Base-by-base conservation (phyloP, 306 rosid genomes). In the Vigna angularis region DNA sequence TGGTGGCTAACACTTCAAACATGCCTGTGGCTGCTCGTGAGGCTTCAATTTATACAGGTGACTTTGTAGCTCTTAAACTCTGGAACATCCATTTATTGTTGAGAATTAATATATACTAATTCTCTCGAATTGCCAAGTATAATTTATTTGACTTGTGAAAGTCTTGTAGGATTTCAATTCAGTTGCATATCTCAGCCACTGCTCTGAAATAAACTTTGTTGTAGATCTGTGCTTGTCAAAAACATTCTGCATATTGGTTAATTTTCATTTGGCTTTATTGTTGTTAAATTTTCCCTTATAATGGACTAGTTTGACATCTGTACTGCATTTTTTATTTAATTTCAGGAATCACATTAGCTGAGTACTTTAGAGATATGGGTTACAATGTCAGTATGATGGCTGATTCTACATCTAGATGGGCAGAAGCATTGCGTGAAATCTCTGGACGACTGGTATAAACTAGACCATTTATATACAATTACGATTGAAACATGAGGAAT, bases 11-110 rank as follows among this genome's bases (percentile, higher is more conserved):
- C 89, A 96, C 99, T 83, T 96, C 99, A 72, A 96, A 96, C 84
- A 96, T 96, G 99, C 99, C 97, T 51, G 98, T 96, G 89, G 99
- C 99, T 83, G 99, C 99, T 84, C 99, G 99, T 84, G 99, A 96
- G 86, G 99, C 99, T 88, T 96, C 99, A 81, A 96, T 96, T 78
- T 96, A 96, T 86, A 96, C 99, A 56, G 99, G 99, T 96, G 80
- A 87, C 74, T 52, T 59, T 28, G 42, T 67, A 38, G 55, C 32
- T 62, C 44, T 49, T 38, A 70, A 72, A 66, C 51, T 75, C 68
- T 59, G 4, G 52, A 47, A 1, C 47, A 45, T 49, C 4, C 16
- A 49, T 51, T 11, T 51, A 55, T 67, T 70, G 66, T 17, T 4
- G 61, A 48, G 28, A 24, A 45, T 22, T 67, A 26, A 22, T 79